A percentile compares a stretch with the other conserved stretches of the same genome.
phyloP scores from a whole-genome alignment of 176 grass and related monocot species.

The Hordeum vulgare region DNA sequence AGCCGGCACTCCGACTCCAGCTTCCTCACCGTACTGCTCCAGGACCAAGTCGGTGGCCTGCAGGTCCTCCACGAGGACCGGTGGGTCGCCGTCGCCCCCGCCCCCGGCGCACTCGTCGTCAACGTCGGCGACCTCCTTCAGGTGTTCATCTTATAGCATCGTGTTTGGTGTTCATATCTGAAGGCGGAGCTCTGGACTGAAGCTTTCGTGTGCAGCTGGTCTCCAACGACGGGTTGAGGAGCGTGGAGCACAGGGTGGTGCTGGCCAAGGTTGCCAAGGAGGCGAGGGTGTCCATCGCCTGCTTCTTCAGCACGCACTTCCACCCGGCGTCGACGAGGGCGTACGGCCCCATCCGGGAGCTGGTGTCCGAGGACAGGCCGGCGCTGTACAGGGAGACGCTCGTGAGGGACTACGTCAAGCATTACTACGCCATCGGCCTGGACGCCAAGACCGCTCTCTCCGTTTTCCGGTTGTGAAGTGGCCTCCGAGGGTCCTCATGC shows the following conservation, averaged over 20 bases:
- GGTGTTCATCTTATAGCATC: slow-evolving; percentile 6
- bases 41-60: no score
- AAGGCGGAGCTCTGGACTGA: no score
- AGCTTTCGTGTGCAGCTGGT: slow-evolving; percentile 21
- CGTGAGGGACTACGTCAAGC: slow-evolving; percentile 20
- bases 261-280: background rate
- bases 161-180: background rate
- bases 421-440: slow-evolving; percentile 27
- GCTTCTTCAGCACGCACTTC: slow-evolving; percentile 46
- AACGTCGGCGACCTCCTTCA: slow-evolving; percentile 52
- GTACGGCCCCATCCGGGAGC: slow-evolving; percentile 66
- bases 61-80: slow-evolving; percentile 27
- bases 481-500: no score
- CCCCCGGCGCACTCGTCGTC: slow-evolving; percentile 41
- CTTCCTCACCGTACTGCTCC: no score
- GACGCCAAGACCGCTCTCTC: slow-evolving; percentile 34
- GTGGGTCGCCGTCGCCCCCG: slow-evolving; percentile 37
- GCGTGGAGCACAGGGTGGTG: slow-evolving; percentile 56
- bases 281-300: slow-evolving; percentile 32
- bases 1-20: slow-evolving; percentile 29
- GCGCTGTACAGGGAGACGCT: slow-evolving; percentile 44
- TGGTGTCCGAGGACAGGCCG: slow-evolving; percentile 33
- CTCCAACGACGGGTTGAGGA: slow-evolving; percentile 46
- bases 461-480: slow-evolving; percentile 37
- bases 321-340: slow-evolving; percentile 23